These are phyloP conservation scores for Fusarium buharicum DNA, from an alignment of 2,329 filamentous ascomycete species.

Conservation along the genomic window DNA sequence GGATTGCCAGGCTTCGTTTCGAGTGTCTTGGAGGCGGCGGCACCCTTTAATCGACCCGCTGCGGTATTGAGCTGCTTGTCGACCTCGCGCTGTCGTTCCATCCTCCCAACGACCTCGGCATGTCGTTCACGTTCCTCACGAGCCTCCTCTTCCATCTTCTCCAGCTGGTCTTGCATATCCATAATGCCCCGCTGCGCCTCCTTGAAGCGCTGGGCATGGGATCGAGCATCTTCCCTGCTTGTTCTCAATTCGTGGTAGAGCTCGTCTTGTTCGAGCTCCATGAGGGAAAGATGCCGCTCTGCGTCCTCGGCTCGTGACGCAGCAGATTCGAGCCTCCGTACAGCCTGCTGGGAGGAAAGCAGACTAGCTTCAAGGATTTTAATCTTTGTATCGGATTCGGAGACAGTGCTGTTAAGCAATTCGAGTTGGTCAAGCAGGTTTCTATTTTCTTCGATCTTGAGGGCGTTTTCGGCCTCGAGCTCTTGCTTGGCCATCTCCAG, in stretches of 20 bases:
- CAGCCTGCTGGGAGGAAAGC: conserved; percentile 78
- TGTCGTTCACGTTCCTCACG: conserved; percentile 83
- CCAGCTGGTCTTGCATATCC: conserved; percentile 86
- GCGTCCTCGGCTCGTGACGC: conserved; percentile 80
- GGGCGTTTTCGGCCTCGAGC: conserved; percentile 80
- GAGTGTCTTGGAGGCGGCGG: conserved; percentile 76
- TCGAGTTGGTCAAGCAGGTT: conserved; percentile 86
- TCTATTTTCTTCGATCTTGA: conserved; percentile 84
- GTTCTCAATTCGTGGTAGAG: conserved; percentile 74
- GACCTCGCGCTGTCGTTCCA: conserved; percentile 84
- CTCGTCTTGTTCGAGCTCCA: conserved; percentile 83
- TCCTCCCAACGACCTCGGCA: conserved; percentile 79
- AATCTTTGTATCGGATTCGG: conserved; percentile 83
- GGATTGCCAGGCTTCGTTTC: conserved; percentile 68
- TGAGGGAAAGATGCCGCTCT: conserved; percentile 79
- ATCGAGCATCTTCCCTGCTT: conserved; percentile 79
- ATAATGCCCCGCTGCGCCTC: conserved; percentile 82
- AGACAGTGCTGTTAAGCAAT: conserved; percentile 79
- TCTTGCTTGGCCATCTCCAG: conserved; percentile 79
- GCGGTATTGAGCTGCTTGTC: conserved; percentile 85
- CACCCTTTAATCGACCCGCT: conserved; percentile 82
- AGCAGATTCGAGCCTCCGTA: conserved; percentile 78
- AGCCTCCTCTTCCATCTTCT: conserved; percentile 86
- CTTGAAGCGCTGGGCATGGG: conserved; percentile 84
- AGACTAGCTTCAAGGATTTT: conserved; percentile 80